Evolutionary conservation across 2,329 filamentous ascomycete genomes (phyloP).

Genomic region (Colletotrichum simmondsii): DNA sequence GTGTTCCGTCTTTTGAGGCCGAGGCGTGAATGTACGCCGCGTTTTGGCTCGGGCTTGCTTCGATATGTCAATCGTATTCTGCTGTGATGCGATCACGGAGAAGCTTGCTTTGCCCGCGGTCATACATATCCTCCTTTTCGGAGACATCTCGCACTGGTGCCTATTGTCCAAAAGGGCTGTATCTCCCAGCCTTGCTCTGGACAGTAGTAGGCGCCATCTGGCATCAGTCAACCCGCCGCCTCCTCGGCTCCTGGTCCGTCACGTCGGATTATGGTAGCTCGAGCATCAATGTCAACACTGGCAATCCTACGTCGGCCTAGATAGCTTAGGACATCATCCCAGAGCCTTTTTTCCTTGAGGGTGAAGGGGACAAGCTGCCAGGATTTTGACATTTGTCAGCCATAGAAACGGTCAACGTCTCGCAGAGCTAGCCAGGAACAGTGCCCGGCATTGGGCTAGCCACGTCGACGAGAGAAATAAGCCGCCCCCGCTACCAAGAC

Average conservation of each 20-base stretch:
- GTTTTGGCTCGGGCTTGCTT: neutral
- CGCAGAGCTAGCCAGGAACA: no score
- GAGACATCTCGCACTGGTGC: no score
- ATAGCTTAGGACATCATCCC: neutral
- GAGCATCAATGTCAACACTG: neutral
- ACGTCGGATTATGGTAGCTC: neutral
- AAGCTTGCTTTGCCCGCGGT: neutral
- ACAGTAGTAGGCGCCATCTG: neutral
- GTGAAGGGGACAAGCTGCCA: neutral
- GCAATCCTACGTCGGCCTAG: neutral
- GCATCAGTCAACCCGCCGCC: no score
- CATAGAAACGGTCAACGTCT: neutral
- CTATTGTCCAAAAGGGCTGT: neutral
- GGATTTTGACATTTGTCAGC: neutral
- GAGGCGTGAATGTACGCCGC: neutral
- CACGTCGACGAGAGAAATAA: no score
- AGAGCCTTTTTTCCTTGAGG: neutral
- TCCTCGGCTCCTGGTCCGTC: neutral
- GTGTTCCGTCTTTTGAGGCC: conserved; percentile 62
- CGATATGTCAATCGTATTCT: neutral
- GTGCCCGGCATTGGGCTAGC: no score
- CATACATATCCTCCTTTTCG: neutral
- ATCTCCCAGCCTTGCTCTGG: neutral
- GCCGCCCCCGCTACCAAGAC: no score
- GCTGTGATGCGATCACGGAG: neutral